These are phyloP conservation scores for Schwanniomyces sp. DNA, from an alignment of 805 yeast species.

Conservation along the genomic window DNA sequence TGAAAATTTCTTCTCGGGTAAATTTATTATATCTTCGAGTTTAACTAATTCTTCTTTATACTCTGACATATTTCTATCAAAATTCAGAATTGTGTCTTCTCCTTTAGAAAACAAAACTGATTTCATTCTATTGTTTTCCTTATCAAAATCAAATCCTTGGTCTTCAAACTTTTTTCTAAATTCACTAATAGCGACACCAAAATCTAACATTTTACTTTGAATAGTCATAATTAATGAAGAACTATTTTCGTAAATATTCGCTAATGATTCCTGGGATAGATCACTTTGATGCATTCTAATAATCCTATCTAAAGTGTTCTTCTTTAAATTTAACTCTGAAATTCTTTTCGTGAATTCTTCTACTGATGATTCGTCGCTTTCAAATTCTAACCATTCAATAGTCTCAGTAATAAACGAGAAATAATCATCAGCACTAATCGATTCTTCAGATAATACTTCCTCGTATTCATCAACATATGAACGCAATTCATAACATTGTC, in stretches of 20 bases:
- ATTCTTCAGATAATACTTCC: slow-evolving; percentile 40
- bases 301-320: slow-evolving; percentile 27
- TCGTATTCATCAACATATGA: slow-evolving; percentile 56
- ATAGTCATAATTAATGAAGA: slow-evolving; percentile 38
- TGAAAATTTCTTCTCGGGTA: slow-evolving; percentile 18
- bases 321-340: slow-evolving; percentile 16
- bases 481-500: slow-evolving; percentile 68
- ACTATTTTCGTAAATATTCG: slow-evolving; percentile 43
- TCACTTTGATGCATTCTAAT: slow-evolving; percentile 46
- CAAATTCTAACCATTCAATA: slow-evolving; percentile 80
- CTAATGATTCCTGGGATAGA: slow-evolving; percentile 47
- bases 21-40: slow-evolving; percentile 21
- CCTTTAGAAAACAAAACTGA: slow-evolving; percentile 18
- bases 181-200: slow-evolving; percentile 45
- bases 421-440: slow-evolving; percentile 8
- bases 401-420: slow-evolving; percentile 41
- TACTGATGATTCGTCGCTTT: slow-evolving; percentile 50
- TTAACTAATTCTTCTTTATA: slow-evolving; percentile 28
- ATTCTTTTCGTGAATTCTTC: slow-evolving; percentile 26
- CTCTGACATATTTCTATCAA: slow-evolving; percentile 24
- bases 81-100: slow-evolving; percentile 20
- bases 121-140: slow-evolving; percentile 48
- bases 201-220: slow-evolving; percentile 43
- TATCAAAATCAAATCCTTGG: slow-evolving; percentile 50
- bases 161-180: slow-evolving; percentile 44